These are phyloP conservation scores for Pleurotus eryngii DNA, from an alignment of 768 basidiomycete genomes.

Conservation along the genomic window DNA sequence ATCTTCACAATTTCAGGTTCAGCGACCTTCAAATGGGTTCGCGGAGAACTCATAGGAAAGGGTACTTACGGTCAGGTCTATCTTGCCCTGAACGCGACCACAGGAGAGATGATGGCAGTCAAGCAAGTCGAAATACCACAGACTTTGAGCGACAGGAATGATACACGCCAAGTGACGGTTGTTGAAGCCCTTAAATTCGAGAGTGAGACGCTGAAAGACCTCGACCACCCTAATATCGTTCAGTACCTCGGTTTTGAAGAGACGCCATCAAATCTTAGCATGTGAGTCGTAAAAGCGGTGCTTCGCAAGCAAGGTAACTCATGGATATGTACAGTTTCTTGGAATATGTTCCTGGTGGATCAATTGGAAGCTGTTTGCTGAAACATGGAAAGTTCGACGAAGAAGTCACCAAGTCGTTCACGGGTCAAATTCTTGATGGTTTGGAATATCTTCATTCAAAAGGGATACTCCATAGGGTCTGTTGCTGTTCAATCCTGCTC, in stretches of 20 bases:
- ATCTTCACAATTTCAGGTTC: constrained; percentile 15
- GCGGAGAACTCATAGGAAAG: constrained; percentile 95
- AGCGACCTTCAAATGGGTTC: constrained; percentile 98
- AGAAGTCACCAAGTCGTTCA: constrained; percentile 89
- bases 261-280: constrained; percentile 83
- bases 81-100: constrained; percentile 91
- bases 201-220: constrained; percentile 92
- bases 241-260: constrained; percentile 96
- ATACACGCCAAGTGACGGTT: constrained; percentile 77
- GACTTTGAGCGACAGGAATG: constrained; percentile 87
- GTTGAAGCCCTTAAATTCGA: constrained; percentile 93
- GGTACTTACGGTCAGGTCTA: constrained; percentile 98
- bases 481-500: constrained; percentile 14
- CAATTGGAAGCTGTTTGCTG: constrained; percentile 84
- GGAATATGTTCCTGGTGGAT: constrained; percentile 98
- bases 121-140: constrained; percentile 97
- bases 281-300: constrained; percentile 51
- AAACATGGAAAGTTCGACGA: constrained; percentile 94
- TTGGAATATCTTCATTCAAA: constrained; percentile 90
- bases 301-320: neutral
- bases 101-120: constrained; percentile 98
- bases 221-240: constrained; percentile 97
- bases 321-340: constrained; percentile 64
- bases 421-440: constrained; percentile 86
- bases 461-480: constrained; percentile 88